phyloP scores from a whole-genome alignment of 31 red algal genomes.

The Porphyra umbilicalis region DNA sequence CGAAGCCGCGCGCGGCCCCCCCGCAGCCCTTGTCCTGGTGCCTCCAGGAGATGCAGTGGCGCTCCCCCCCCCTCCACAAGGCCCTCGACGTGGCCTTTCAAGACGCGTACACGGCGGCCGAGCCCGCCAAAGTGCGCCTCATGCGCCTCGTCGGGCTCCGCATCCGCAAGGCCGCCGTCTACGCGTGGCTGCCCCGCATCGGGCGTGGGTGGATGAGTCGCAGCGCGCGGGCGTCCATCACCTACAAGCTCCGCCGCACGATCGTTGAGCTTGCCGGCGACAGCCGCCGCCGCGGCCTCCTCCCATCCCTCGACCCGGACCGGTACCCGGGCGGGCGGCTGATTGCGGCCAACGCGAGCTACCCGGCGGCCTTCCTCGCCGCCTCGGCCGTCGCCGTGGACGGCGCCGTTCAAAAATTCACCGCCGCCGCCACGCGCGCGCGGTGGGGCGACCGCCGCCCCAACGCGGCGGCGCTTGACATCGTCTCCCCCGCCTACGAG shows the following conservation, averaged over 20 bases:
- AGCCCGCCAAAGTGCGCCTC: neutral
- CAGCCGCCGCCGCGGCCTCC: no score
- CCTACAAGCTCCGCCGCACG: neutral
- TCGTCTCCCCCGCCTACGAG: neutral
- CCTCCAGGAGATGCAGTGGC: neutral
- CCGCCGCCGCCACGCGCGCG: no score
- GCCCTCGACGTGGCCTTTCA: neutral
- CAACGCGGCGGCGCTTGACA: neutral
- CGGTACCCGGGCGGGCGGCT: neutral
- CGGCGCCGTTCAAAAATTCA: neutral
- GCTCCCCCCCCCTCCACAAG: neutral
- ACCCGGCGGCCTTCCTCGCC: neutral
- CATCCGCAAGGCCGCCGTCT: no score
- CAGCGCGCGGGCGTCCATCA: neutral
- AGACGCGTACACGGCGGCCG: neutral
- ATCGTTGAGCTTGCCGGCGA: neutral
- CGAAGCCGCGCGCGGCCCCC: neutral
- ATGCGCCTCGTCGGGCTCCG: neutral
- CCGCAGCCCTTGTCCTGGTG: neutral
- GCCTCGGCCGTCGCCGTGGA: neutral
- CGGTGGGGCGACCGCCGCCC: no score
- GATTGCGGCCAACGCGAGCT: neutral
- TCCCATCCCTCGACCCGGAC: neutral
- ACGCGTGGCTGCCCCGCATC: neutral
- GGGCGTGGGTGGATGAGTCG: neutral